phyloP scores from a whole-genome alignment of 768 basidiomycete species.

The Suillus subalutaceus region DNA sequence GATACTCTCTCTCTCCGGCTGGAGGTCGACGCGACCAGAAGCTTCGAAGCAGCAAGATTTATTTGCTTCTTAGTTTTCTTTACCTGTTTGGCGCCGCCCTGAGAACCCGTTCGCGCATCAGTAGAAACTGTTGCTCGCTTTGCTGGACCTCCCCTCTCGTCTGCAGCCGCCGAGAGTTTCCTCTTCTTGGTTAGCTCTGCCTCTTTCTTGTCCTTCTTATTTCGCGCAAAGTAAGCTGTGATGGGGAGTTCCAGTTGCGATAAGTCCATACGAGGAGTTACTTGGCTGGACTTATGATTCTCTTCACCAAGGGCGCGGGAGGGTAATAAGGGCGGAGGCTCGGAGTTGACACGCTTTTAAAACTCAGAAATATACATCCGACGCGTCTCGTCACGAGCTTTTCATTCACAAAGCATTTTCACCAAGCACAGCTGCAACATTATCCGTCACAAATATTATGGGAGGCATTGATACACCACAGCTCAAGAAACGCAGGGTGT shows the following conservation, averaged over 20 bases:
- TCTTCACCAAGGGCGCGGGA: neutral
- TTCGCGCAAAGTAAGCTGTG: slow-evolving; percentile 29
- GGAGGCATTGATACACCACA: slow-evolving; percentile 35
- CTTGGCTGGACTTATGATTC: neutral
- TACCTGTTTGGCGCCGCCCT: neutral
- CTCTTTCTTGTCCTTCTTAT: slow-evolving; percentile 16
- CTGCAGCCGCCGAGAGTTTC: neutral
- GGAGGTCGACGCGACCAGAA: neutral
- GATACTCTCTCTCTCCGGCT: neutral
- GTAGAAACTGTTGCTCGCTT: slow-evolving; percentile 14
- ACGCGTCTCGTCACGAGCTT: slow-evolving; percentile 26
- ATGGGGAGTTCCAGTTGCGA: slow-evolving; percentile 37
- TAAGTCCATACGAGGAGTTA: slow-evolving; percentile 27
- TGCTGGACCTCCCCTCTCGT: slow-evolving; percentile 12
- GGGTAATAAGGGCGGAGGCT: slow-evolving; percentile 24
- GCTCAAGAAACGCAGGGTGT: slow-evolving; percentile 66
- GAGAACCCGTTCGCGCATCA: neutral
- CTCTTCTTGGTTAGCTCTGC: slow-evolving; percentile 12
- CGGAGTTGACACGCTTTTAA: slow-evolving; percentile 42
- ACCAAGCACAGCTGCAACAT: neutral
- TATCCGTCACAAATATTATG: slow-evolving; percentile 11
- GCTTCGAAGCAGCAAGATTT: neutral
- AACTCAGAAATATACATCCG: slow-evolving; percentile 28
- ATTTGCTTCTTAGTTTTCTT: neutral
- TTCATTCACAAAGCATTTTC: neutral